Evolutionary conservation across 345 rosid genomes (phyloP), one percentile per base, ranked within the genome.

Genomic region (Salix arbutifolia): DNA sequence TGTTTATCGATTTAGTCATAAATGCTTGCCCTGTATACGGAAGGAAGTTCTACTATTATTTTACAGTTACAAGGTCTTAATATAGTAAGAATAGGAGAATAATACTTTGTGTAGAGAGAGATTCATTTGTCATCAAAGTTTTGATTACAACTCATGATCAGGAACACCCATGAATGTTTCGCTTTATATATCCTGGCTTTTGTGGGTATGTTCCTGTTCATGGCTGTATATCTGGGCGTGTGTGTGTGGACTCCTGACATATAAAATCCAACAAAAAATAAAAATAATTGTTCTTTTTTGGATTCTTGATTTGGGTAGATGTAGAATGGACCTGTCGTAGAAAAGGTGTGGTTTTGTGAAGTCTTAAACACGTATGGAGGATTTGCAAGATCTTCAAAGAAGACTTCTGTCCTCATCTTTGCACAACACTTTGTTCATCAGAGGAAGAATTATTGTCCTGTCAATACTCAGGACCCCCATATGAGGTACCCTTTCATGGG

Each of bases 11-110:
- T 74, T 61, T 40, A 70, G 74, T 71, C 74, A 76, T 76, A 76
- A 79, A 77, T 75, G 76, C 35, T 6, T 13, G 68, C 28, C 26
- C 68, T 37, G 62, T 73, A 23, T 70, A 52, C 62, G 76, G 76
- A 65, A 64, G 31, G 46, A 42, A 64, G 37, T 28, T 58, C 64
- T 38, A 23, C 64, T 65, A 73, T 72, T 82, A 33, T 81, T 75
- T 86, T 76, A 82, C 80, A 82, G 84, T 76, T 84, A 84, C 78
- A 69, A 65, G 61, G 86, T 83, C 84, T 42, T 84, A 48, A 69
- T 69, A 65, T 74, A 50, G 82, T 61, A 78, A 71, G 76, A 74
- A 71, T 74, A 38, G 12, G 26, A 46, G 73, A 74, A 16, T 44
- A 30, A 66, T 71, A 77, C 76, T 26, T 75, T 73, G 60, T 40